These are phyloP conservation scores for Apocynum venetum DNA, from an alignment of 257 asterid genomes.

Conservation along the genomic window DNA sequence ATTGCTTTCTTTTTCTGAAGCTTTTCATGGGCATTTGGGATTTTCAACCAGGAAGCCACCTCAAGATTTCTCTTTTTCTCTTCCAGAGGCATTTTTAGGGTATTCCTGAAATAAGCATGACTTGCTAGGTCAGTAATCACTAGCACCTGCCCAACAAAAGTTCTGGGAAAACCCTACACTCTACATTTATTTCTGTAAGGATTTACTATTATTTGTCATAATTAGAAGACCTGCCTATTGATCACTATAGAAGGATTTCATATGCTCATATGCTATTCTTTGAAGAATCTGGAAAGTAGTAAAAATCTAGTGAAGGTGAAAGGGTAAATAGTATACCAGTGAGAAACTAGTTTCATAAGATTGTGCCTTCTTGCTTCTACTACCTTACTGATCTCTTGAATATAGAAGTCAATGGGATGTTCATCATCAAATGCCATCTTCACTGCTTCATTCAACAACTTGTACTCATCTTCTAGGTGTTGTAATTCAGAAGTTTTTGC, in stretches of 20 bases:
- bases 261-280: neutral
- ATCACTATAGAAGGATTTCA: neutral
- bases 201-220: neutral
- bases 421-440: slow-evolving; percentile 39
- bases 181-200: neutral
- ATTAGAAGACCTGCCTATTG: neutral
- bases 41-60: slow-evolving; percentile 30
- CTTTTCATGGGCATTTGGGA: slow-evolving; percentile 48
- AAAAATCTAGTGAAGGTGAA: neutral
- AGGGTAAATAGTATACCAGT: slow-evolving; percentile 38
- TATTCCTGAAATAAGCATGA: slow-evolving; percentile 45
- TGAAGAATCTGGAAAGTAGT: neutral
- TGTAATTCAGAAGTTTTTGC: slow-evolving; percentile 29
- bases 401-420: slow-evolving; percentile 33
- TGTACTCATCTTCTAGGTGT: slow-evolving; percentile 33
- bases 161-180: neutral
- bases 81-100: slow-evolving; percentile 32
- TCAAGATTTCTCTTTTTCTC: slow-evolving; percentile 45
- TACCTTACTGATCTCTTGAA: slow-evolving; percentile 43
- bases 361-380: slow-evolving; percentile 40
- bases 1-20: slow-evolving; percentile 36
- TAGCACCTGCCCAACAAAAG: neutral
- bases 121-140: slow-evolving; percentile 8
- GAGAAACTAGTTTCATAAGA: slow-evolving; percentile 45
- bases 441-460: slow-evolving; percentile 40